Evolutionary conservation across 1,284 basidiomycete species (phyloP).

Genomic region (Rhodotorula sp.): DNA sequence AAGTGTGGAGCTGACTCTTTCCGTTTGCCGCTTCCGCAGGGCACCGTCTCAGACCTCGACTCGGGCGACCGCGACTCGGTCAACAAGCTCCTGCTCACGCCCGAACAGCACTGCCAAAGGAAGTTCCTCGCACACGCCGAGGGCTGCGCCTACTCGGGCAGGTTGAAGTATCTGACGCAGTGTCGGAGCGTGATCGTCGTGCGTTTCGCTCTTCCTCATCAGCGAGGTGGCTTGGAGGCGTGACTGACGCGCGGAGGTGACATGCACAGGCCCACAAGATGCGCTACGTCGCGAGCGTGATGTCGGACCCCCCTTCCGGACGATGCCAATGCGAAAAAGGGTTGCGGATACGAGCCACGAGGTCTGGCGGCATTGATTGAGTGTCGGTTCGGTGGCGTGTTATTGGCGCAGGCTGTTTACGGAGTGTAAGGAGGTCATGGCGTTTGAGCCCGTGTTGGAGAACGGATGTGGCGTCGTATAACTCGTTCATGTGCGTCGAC

Average conservation of each 20-base stretch:
- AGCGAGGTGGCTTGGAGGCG: no score
- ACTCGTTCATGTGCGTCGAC: slow-evolving; percentile 43
- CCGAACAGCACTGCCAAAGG: slow-evolving; percentile 48
- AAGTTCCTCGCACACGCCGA: slow-evolving; percentile 49
- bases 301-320: slow-evolving; percentile 45
- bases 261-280: slow-evolving; percentile 20
- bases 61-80: slow-evolving; percentile 20
- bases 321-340: slow-evolving; percentile 41
- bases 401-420: slow-evolving; percentile 43
- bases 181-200: slow-evolving; percentile 49
- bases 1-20: no score
- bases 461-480: slow-evolving; percentile 45
- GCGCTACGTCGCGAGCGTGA: slow-evolving; percentile 42
- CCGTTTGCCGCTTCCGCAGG: background rate
- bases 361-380: slow-evolving; percentile 46
- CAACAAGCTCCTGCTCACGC: slow-evolving; percentile 22
- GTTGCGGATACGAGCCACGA: slow-evolving; percentile 47
- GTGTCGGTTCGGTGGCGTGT: slow-evolving; percentile 45
- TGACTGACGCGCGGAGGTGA: background rate
- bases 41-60: slow-evolving; percentile 18
- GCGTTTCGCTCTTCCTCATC: slow-evolving; percentile 11
- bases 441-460: slow-evolving; percentile 44
- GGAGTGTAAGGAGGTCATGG: slow-evolving; percentile 41
- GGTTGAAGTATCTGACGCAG: slow-evolving; percentile 50
- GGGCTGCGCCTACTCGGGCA: slow-evolving; percentile 48